Evolutionary conservation across 192 early-diverging fungal genomes (phyloP).

Genomic region (Coemansia sp.): DNA sequence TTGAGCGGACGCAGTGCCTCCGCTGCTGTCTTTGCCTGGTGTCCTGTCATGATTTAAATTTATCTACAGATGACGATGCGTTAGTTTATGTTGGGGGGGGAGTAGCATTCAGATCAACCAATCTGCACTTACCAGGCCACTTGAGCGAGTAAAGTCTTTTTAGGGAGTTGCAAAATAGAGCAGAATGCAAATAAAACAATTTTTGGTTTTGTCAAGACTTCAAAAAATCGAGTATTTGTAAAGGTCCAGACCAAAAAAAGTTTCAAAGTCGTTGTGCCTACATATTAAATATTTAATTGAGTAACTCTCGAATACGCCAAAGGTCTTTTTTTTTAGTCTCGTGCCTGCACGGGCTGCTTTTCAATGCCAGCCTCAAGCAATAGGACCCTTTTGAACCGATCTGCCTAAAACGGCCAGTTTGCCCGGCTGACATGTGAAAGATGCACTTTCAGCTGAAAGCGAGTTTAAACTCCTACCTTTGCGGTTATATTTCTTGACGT

Average conservation of each 20-base stretch:
- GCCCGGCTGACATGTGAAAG: neutral
- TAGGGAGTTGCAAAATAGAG: too few species aligned
- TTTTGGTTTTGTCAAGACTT: too few species aligned
- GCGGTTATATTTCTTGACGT: neutral
- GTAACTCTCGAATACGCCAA: neutral
- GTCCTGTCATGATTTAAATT: slow-evolving; percentile 31
- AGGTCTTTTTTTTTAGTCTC: too few species aligned
- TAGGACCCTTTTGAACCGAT: too few species aligned
- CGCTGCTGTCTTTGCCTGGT: slow-evolving; percentile 38
- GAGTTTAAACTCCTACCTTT: neutral
- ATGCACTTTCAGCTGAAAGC: slow-evolving; percentile 16
- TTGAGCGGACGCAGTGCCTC: slow-evolving; percentile 69
- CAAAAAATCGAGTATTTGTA: too few species aligned
- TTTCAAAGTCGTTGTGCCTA: slow-evolving; percentile 4
- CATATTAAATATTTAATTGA: slow-evolving; percentile 4
- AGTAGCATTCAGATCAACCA: neutral
- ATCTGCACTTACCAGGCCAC: too few species aligned
- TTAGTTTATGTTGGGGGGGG: slow-evolving; percentile 2
- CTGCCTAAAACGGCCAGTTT: neutral
- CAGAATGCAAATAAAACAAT: too few species aligned
- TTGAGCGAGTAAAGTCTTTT: too few species aligned
- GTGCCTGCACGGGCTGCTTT: too few species aligned
- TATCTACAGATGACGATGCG: slow-evolving; percentile 6
- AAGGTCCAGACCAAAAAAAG: slow-evolving; percentile 9
- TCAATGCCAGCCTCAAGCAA: too few species aligned